phyloP scores from a whole-genome alignment of 768 basidiomycete genomes.

The Lactifluus volemus region DNA sequence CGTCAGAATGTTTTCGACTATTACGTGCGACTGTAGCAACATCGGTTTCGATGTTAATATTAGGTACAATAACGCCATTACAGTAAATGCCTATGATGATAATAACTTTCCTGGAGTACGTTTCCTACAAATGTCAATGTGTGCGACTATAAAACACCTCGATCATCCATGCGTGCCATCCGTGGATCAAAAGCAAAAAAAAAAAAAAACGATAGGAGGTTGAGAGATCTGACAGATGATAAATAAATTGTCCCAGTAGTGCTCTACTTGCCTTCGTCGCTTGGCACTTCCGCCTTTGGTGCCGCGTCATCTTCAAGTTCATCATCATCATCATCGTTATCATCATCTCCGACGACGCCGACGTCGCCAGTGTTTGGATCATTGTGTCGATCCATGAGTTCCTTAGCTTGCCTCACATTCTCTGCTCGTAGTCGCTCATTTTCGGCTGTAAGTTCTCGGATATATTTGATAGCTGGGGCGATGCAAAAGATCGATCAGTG shows the following conservation, averaged over 20 bases:
- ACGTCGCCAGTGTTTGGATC: constrained; percentile 9
- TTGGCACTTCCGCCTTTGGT: background rate
- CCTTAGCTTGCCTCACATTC: constrained; percentile 7
- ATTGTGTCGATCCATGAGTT: background rate
- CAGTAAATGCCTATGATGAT: constrained; percentile 8
- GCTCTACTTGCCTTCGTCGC: constrained; percentile 8
- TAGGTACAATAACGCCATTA: constrained; percentile 6
- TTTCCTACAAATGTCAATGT: constrained; percentile 3
- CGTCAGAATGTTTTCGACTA: background rate
- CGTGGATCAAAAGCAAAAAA: constrained; percentile 6
- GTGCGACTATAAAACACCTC: constrained; percentile 1
- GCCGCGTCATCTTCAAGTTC: background rate
- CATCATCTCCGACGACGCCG: background rate
- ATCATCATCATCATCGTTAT: background rate
- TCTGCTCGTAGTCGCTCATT: constrained; percentile 13
- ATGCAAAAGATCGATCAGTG: background rate
- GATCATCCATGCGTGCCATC: constrained; percentile 13
- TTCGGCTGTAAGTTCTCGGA: constrained; percentile 9
- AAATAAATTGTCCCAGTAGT: constrained; percentile 9
- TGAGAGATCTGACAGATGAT: constrained; percentile 5
- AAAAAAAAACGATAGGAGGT: background rate
- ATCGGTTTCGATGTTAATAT: constrained; percentile 4
- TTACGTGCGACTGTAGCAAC: constrained; percentile 6
- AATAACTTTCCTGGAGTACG: constrained; percentile 11
- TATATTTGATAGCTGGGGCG: constrained; percentile 17